These are phyloP conservation scores for Nannochloropsis granulata DNA, from an alignment of 108 stramenopile species.

Conservation along the genomic window DNA sequence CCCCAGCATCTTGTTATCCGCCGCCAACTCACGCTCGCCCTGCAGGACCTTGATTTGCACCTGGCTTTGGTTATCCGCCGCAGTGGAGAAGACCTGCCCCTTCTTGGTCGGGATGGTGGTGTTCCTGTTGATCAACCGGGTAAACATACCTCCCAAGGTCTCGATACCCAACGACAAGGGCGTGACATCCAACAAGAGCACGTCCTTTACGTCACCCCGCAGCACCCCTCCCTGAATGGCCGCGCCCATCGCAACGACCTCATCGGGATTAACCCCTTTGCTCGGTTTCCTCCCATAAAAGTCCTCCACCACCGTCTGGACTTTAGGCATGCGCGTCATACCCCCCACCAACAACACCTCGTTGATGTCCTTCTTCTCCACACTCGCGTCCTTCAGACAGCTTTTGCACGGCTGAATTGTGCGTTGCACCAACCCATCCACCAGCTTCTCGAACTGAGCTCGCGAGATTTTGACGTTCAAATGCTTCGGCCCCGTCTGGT, in stretches of 20 bases:
- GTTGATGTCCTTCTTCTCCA: conserved; percentile 67
- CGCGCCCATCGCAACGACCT: conserved; percentile 99
- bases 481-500: conserved; percentile 95
- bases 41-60: conserved; percentile 92
- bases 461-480: conserved; percentile 71
- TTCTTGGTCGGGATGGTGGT: conserved; percentile 99
- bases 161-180: conserved; percentile 97
- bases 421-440: conserved; percentile 68
- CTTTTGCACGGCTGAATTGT: conserved; percentile 88
- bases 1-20: conserved; percentile 96
- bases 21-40: conserved; percentile 99
- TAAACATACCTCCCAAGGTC: conserved; percentile 99
- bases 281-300: conserved; percentile 79
- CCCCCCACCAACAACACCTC: conserved; percentile 99
- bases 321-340: conserved; percentile 99
- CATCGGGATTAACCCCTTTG: conserved; percentile 97
- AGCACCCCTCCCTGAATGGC: conserved; percentile 96
- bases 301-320: conserved; percentile 85
- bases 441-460: conserved; percentile 91
- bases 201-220: conserved; percentile 98
- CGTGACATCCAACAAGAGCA: conserved; percentile 93
- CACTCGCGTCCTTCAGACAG: conserved; percentile 37
- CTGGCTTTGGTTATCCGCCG: conserved; percentile 65
- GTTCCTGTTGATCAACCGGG: conserved; percentile 93
- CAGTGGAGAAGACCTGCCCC: conserved; percentile 91